Conservation (phyloP, 2,329 filamentous ascomycete species). For the Paracoccidioides lutzii region DNA sequence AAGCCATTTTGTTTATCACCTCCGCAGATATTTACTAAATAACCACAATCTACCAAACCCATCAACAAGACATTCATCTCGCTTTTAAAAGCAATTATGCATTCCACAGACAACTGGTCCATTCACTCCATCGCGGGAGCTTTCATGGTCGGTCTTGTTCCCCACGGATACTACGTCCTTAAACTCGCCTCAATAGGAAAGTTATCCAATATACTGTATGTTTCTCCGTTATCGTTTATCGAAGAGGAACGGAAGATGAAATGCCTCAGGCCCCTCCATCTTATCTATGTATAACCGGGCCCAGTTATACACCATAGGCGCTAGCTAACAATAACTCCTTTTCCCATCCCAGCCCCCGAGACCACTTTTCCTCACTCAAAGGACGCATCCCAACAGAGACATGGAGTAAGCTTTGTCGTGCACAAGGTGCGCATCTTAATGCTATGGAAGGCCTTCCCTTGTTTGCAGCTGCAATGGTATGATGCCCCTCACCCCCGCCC, state of each 20-base stretch:
- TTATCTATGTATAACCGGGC: background rate
- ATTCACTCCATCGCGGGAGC: slow-evolving; percentile 21
- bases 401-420: slow-evolving; percentile 16
- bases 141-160: slow-evolving; percentile 20
- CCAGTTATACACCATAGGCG: background rate
- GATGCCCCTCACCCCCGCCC: too few species aligned
- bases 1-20: background rate
- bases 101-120: slow-evolving; percentile 17
- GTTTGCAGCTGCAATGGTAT: slow-evolving; percentile 25
- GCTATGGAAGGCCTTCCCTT: slow-evolving; percentile 23
- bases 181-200: slow-evolving; percentile 19
- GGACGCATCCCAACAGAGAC: slow-evolving; percentile 14
- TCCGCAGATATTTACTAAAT: background rate
- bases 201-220: slow-evolving; percentile 19
- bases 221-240: background rate
- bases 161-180: slow-evolving; percentile 20
- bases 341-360: slow-evolving; percentile 16
- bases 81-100: slow-evolving; percentile 1
- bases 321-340: background rate
- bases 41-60: background rate
- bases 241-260: background rate
- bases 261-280: background rate
- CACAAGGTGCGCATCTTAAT: slow-evolving; percentile 24
- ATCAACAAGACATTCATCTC: background rate
- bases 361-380: slow-evolving; percentile 20